Evolutionary conservation across 2,329 filamentous ascomycete species (phyloP).

Genomic region (Magnaporthiopsis incrustans): DNA sequence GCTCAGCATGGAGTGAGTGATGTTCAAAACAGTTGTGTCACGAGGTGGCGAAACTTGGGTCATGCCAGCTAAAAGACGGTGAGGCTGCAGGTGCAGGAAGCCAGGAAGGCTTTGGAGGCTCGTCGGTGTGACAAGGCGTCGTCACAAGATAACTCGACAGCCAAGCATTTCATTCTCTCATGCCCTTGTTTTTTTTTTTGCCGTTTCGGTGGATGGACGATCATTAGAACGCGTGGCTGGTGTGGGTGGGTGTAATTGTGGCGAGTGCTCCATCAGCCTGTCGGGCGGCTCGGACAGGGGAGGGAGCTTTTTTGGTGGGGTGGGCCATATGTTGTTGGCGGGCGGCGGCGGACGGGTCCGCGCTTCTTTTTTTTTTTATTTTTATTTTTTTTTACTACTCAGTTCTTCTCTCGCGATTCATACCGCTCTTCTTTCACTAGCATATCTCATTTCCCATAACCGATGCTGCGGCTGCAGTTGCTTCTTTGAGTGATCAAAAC

Average conservation of each 20-base stretch:
- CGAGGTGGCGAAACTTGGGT: background rate
- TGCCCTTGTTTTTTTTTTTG: too few species aligned
- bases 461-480: background rate
- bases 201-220: background rate
- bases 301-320: too few species aligned
- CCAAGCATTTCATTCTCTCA: too few species aligned
- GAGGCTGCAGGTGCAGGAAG: too few species aligned
- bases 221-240: background rate
- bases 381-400: background rate
- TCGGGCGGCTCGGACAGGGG: background rate
- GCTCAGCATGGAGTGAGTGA: background rate
- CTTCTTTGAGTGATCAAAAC: too few species aligned
- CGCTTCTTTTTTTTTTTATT: background rate
- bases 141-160: background rate
- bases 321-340: background rate
- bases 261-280: background rate
- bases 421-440: too few species aligned
- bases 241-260: background rate
- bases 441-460: background rate
- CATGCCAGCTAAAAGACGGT: too few species aligned
- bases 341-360: too few species aligned
- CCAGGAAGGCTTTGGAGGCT: too few species aligned
- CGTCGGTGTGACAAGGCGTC: too few species aligned
- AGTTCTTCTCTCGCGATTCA: too few species aligned
- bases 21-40: background rate